These are phyloP conservation scores for Cadophora sp. DNA, from an alignment of 2,329 filamentous ascomycete genomes.

Conservation along the genomic window DNA sequence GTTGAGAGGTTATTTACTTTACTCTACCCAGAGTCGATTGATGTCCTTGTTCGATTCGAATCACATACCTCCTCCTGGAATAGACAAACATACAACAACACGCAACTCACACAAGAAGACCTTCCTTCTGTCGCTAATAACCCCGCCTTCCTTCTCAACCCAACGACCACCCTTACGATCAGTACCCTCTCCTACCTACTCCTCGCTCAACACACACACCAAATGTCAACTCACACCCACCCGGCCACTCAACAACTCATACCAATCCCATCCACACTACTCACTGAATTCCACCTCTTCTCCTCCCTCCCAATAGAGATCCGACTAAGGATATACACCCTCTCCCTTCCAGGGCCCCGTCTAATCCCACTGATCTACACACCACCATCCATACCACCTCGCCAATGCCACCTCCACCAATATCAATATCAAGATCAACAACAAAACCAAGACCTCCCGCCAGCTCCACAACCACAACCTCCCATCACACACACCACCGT, in stretches of 20 bases:
- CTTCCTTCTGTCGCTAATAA: no score
- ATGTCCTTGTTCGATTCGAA: no score
- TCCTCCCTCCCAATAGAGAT: conserved; percentile 36
- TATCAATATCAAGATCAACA: background rate
- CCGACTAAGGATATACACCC: conserved; percentile 34
- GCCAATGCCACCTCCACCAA: background rate
- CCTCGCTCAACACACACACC: background rate
- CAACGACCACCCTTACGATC: background rate
- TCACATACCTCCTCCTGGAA: no score
- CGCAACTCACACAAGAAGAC: no score
- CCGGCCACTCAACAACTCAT: background rate
- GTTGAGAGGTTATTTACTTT: no score
- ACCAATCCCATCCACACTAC: conserved; percentile 1
- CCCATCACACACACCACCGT: background rate
- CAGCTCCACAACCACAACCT: background rate
- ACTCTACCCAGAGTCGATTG: no score
- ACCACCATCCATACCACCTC: conserved; percentile 1
- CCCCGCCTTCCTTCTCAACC: no score
- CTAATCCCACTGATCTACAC: conserved; percentile 30
- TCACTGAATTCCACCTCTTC: conserved; percentile 28
- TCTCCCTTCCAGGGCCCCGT: conserved; percentile 31
- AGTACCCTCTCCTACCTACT: background rate
- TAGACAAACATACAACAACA: no score
- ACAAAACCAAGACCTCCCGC: background rate
- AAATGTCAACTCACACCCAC: background rate